Evolutionary conservation across 1,139 yeast species (phyloP).

Genomic region (Geotrichum aggregatum): DNA sequence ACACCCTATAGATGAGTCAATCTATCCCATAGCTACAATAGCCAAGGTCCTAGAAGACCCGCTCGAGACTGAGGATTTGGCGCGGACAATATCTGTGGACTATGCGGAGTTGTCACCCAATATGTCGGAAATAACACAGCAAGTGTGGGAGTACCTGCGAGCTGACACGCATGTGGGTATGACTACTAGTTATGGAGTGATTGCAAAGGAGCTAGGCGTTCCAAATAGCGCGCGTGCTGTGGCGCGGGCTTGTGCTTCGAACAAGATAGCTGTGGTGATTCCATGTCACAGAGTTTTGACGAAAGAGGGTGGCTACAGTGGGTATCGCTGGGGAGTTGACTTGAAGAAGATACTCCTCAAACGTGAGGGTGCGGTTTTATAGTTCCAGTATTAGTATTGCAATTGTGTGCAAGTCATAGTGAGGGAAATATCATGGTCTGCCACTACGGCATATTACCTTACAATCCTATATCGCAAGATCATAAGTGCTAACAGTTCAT

Average conservation of each 20-base stretch:
- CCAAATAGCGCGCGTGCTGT: slow-evolving; percentile 2
- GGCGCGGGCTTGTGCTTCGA: slow-evolving; percentile 4
- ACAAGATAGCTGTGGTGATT: not conserved
- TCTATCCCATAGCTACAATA: not conserved
- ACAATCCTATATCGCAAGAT: too few species aligned
- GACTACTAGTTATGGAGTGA: slow-evolving; percentile 2
- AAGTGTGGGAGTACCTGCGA: slow-evolving; percentile 5
- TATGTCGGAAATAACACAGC: not conserved
- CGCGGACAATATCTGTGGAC: not conserved
- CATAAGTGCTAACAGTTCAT: too few species aligned
- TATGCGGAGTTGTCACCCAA: not conserved
- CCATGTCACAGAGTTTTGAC: slow-evolving; percentile 6
- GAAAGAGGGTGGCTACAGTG: slow-evolving; percentile 5
- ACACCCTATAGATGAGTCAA: not conserved
- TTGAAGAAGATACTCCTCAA: not conserved
- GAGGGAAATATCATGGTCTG: too few species aligned
- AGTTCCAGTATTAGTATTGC: too few species aligned
- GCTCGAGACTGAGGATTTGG: not conserved
- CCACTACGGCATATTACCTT: too few species aligned
- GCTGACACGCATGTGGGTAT: not conserved
- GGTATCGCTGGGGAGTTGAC: slow-evolving; percentile 10
- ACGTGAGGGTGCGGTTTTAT: not conserved
- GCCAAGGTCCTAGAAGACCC: slow-evolving; percentile 1
- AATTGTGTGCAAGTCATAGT: too few species aligned
- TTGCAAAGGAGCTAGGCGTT: slow-evolving; percentile 2